Base-by-base conservation (phyloP, 129 eudicot species). In the Pseudognaphalium luteoalbum region DNA sequence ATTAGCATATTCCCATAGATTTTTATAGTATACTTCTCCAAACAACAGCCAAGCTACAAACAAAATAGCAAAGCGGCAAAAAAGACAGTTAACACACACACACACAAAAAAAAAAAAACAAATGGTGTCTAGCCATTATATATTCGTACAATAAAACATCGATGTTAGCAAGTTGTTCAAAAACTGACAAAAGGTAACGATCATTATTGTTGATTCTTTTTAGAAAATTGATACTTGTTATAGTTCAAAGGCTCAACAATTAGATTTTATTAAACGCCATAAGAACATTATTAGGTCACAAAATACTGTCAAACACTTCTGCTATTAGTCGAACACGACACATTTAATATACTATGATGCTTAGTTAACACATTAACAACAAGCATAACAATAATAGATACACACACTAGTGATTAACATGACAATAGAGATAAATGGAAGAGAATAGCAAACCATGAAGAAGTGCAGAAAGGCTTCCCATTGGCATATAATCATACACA, bases 391-490 rank as follows among this genome's bases (percentile, higher is more conserved):
- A 59, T 3, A 59, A 59, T 3, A 59, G 21, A 42, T 47, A 14
- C 54, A 21, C 25, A 34, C 14, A 33, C n/a, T 32, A 64, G 0
- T 0, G 16, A 64, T 14, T 25, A 19, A 57, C 11, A 57, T n/a
- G 20, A 57, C 20, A 57, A 58, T 11, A 71, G 41, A 19, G 39
- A 73, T n/a, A 74, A 30, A 29, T 56, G 58, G 17, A 44, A 37
- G 1, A 73, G 50, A 81, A 50, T 63, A 57, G 62, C 75, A 52
- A 77, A 79, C 98, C 98, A 77, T 93, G 98, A 21, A 93, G 72
- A 77, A 93, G 91, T 34, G 98, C 98, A 79, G 98, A 93, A 51
- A 93, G 83, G 87, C 97, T 93, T 81, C 98, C 98, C 97, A 81
- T 87, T 17, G 97, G 87, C 98, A 93, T 88, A 70, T 93, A 93